Base-by-base conservation (phyloP, 768 basidiomycete species). In the Termitomyces sp. region DNA sequence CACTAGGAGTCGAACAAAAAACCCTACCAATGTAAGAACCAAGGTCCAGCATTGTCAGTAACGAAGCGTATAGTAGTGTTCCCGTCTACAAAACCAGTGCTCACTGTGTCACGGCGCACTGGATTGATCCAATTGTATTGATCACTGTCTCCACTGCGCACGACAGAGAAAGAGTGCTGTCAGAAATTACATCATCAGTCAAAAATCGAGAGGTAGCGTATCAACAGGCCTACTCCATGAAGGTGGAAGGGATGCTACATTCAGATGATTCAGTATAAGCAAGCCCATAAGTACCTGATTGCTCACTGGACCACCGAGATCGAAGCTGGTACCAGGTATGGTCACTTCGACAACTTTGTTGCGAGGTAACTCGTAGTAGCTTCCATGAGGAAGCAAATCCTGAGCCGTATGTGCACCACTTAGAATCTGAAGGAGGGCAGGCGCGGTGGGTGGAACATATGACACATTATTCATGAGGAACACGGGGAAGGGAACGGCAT, bases 301-400 rank as follows among this genome's bases (percentile, higher is more conserved):
- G 57, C 68, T 44, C 55, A 70, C 67, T 43, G 68, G 78, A 64
- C 64, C 75, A n/a, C 70, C 72, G 16, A 57, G 33, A 5, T 58
- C 61, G 37, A 40, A 52, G 18, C 66, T 33, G 40, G 67, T 70
- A 49, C 75, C 75, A 16, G 75, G 72, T 37, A 82, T 70, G 7
- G 73, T 73, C 13, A 84, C 36, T 56, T 85, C 82, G 53, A 85
- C 72, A 24, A 76, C 71, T 49, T 77, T 71, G 62, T 82, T 78
- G 2, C 63, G 55, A 0, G 80, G 79, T 14, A 85, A 64, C 10
- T 67, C 63, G 56, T 76, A 81, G 8, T 82, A 72, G 22, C 73
- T 71, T 18, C 79, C 80, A 1, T 68, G 40, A 0, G 76, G 71
- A 3, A 78, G 69, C 24, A 83, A 62, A 37, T 76, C 73, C 30